These are phyloP conservation scores for Pseudogymnoascus sp. DNA, from an alignment of 2,329 filamentous ascomycete species.

Conservation along the genomic window DNA sequence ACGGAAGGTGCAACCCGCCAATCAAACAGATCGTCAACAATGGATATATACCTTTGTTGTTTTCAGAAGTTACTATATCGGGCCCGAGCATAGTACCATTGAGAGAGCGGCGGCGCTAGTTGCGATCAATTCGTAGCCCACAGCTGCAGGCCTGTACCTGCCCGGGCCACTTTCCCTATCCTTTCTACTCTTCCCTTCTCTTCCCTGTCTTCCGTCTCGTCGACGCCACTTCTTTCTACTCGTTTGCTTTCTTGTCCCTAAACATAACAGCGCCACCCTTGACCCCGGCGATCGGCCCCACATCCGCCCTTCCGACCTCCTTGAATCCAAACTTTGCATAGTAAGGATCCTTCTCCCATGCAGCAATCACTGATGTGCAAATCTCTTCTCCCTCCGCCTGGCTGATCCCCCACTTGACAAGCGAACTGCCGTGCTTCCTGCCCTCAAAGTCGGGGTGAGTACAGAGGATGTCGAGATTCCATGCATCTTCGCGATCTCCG, in stretches of 20 bases:
- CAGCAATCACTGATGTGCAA: conserved; percentile 32
- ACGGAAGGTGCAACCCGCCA: not conserved
- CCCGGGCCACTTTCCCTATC: not conserved
- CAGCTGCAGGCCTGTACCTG: not conserved
- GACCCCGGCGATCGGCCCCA: conserved; percentile 25
- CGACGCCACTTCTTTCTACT: not conserved
- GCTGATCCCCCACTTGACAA: conserved; percentile 35
- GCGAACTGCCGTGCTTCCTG: conserved; percentile 28
- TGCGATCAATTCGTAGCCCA: not conserved
- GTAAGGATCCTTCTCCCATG: conserved; percentile 32
- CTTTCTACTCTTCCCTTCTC: not conserved
- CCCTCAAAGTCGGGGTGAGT: conserved; percentile 33
- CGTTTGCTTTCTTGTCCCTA: conserved; percentile 9
- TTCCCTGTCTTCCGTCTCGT: not conserved
- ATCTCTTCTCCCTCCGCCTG: conserved; percentile 29
- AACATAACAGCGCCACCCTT: conserved; percentile 28
- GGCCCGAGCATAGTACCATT: not conserved
- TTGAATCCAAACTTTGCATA: conserved; percentile 28
- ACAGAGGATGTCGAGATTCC: conserved; percentile 32
- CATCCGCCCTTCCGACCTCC: conserved; percentile 26
- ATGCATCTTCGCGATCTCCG: conserved; percentile 27
- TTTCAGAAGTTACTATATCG: not conserved
- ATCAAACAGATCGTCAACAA: not conserved
- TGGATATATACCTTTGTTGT: not conserved
- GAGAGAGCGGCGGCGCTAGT: not conserved